Evolutionary conservation across 768 basidiomycete genomes (phyloP).

Genomic region (Russula griseocarnosa): DNA sequence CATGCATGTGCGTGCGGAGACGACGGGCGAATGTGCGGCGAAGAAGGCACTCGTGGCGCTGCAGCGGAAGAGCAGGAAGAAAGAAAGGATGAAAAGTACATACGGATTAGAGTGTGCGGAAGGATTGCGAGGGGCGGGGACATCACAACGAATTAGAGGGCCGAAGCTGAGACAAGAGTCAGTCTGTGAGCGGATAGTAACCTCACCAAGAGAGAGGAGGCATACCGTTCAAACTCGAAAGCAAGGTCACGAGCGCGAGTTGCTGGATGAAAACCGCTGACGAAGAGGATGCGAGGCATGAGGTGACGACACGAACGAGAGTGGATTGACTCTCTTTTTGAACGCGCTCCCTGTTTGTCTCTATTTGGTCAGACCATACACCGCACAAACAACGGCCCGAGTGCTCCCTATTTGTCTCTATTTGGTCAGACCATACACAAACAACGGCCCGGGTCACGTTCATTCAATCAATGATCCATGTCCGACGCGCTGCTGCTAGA

Average conservation of each 20-base stretch:
- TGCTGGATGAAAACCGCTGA: constrained; percentile 79
- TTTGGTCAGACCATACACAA: constrained; percentile 1
- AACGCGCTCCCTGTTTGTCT: background rate
- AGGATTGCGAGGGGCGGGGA: constrained; percentile 80
- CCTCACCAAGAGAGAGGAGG: constrained; percentile 11
- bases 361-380: constrained; percentile 1
- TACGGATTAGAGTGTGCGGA: constrained; percentile 75
- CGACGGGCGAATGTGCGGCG: constrained; percentile 29
- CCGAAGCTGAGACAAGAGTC: constrained; percentile 53
- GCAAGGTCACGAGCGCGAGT: constrained; percentile 82
- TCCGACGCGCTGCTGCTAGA: background rate
- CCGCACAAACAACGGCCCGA: background rate
- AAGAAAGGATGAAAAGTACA: constrained; percentile 42
- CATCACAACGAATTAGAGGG: constrained; percentile 82
- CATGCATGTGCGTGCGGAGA: constrained; percentile 21
- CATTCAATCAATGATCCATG: background rate
- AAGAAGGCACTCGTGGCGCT: constrained; percentile 25
- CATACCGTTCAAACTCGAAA: constrained; percentile 79
- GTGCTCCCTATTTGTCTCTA: background rate
- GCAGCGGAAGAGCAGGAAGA: constrained; percentile 31
- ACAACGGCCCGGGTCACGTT: background rate
- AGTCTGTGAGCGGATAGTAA: background rate
- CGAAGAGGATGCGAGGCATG: constrained; percentile 83
- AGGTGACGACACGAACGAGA: background rate
- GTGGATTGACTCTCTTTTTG: background rate